These are phyloP conservation scores for Leptographium wingfieldii DNA, from an alignment of 2,329 filamentous ascomycete genomes.

Conservation along the genomic window DNA sequence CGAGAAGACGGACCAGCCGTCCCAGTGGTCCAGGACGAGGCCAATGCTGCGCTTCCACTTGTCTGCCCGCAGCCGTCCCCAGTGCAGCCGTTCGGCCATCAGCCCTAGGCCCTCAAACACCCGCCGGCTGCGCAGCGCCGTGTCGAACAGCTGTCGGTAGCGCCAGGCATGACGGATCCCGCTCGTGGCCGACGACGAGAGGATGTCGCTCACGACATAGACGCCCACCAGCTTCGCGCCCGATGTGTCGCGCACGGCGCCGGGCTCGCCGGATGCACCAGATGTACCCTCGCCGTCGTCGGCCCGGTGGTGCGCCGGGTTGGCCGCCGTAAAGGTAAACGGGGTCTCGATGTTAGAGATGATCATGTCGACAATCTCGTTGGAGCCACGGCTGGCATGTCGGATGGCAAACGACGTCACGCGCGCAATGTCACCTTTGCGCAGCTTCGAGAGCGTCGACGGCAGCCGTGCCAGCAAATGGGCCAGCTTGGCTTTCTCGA, in stretches of 20 bases:
- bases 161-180: conserved; percentile 77
- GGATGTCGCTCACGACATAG: conserved; percentile 65
- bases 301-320: conserved; percentile 33
- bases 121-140: conserved; percentile 51
- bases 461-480: conserved; percentile 78
- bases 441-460: conserved; percentile 57
- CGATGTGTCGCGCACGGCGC: conserved; percentile 45
- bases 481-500: conserved; percentile 72
- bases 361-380: conserved; percentile 85
- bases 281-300: conserved; percentile 17
- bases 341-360: conserved; percentile 71
- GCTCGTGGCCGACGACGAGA: conserved; percentile 64
- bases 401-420: conserved; percentile 81
- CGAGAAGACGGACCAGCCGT: conserved; percentile 61
- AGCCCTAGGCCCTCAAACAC: conserved; percentile 66
- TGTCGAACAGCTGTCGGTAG: conserved; percentile 58
- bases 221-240: conserved; percentile 66
- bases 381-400: conserved; percentile 71
- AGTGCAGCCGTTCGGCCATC: conserved; percentile 57
- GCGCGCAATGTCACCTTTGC: conserved; percentile 75
- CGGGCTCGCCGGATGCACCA: conserved; percentile 1
- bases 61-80: conserved; percentile 71
- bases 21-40: conserved; percentile 58
- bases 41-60: conserved; percentile 73
- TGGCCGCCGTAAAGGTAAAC: conserved; percentile 59